Base-by-base conservation (phyloP, 352 stramenopile genomes). In the Lagenidium giganteum region DNA sequence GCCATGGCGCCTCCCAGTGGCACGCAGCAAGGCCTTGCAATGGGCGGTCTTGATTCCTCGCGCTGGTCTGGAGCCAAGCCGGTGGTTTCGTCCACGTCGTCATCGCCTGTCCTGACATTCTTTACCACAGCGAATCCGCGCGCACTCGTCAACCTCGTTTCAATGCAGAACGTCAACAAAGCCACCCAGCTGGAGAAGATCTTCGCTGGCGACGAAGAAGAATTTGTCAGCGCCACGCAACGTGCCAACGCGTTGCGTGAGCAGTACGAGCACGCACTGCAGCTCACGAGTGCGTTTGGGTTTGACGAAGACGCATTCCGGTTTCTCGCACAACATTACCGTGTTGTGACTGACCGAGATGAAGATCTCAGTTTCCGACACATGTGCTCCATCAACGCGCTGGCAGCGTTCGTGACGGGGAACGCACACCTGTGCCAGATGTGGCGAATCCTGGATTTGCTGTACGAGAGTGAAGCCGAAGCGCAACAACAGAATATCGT, bases 281-380 rank as follows among this genome's bases (percentile, higher is more conserved):
- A 82, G 17, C 53, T 86, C 24, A 76, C 68, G 22, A 68, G 78
- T 14, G 67, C 69, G 0, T 89, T 87, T 48, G 77, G 77, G 0
- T 89, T 89, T 54, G 71, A 89, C 42, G 71, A 87, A 44, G 51
- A 84, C 41, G 68, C 69, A 1, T 89, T 89, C 37, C 67, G 71
- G 2, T 89, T 87, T 21, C 50, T 89, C 6, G 74, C 77, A n/a
- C 70, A 68, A 17, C 55, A 87, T 33, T 89, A 89, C n/a, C n/a
- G n/a, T n/a, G n/a, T n/a, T n/a, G n/a, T n/a, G n/a, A n/a, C n/a
- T n/a, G n/a, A n/a, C n/a, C n/a, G n/a, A n/a, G n/a, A n/a, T n/a
- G n/a, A n/a, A n/a, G n/a, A n/a, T n/a, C n/a, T 66, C 20, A 65
- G 55, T 5, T 88, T 86, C 41, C 66, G 59, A 0, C 57, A 83